phyloP scores from a whole-genome alignment of 805 yeast species.

The Teunomyces cretensis region DNA sequence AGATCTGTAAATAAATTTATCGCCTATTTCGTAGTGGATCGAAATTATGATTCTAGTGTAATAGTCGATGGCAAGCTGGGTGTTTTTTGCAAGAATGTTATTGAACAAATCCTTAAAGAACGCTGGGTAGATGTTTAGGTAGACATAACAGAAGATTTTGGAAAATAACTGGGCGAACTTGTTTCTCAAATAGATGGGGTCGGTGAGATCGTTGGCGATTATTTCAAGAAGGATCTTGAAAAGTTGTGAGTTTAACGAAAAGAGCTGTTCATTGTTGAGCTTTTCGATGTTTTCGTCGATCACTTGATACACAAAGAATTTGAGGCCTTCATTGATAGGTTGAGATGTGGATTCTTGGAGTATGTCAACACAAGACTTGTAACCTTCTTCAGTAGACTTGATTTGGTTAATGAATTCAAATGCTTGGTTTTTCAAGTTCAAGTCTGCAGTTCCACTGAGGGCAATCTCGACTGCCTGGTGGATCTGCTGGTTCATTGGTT shows the following conservation, averaged over 20 bases:
- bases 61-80: conserved; percentile 56
- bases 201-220: conserved; percentile 14
- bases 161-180: conserved; percentile 36
- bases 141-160: conserved; percentile 35
- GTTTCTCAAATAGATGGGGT: conserved; percentile 34
- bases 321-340: conserved; percentile 50
- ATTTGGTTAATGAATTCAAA: conserved; percentile 52
- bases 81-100: conserved; percentile 17
- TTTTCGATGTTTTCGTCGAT: conserved; percentile 54
- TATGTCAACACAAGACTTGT: conserved; percentile 54
- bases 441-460: conserved; percentile 65
- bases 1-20: conserved; percentile 75
- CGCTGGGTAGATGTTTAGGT: conserved; percentile 29
- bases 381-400: conserved; percentile 55
- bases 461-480: conserved; percentile 89
- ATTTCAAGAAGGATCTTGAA: conserved; percentile 42
- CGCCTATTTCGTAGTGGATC: conserved; percentile 91
- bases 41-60: conserved; percentile 70
- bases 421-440: conserved; percentile 54
- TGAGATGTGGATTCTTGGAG: conserved; percentile 26
- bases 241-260: conserved; percentile 46
- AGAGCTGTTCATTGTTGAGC: conserved; percentile 46
- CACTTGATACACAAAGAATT: conserved; percentile 70
- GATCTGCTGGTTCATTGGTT: conserved; percentile 55
- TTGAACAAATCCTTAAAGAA: conserved; percentile 32